A percentile compares a stretch with the other conserved stretches of the same genome.
phyloP scores from a whole-genome alignment of 1,284 basidiomycete genomes.

The Calocybe gambosa region DNA sequence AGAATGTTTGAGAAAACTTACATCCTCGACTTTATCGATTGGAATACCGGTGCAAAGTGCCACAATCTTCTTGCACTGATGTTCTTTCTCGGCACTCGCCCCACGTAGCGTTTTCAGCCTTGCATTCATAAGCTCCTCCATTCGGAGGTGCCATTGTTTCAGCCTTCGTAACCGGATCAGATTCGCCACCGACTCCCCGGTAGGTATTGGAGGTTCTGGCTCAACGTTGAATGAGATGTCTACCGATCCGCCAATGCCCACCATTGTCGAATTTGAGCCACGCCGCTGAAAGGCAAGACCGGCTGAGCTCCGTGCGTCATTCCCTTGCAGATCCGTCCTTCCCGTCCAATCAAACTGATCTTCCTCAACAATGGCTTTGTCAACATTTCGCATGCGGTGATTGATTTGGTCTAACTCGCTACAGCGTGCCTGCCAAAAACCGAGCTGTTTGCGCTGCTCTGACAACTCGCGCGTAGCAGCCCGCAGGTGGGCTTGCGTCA shows the following conservation, averaged over 20 bases:
- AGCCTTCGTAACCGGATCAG: conserved; percentile 70
- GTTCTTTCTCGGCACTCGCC: conserved; percentile 79
- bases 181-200: conserved; percentile 48
- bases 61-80: conserved; percentile 87
- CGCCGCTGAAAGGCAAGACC: conserved; percentile 61
- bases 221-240: conserved; percentile 61
- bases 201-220: conserved; percentile 62
- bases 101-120: conserved; percentile 70
- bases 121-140: conserved; percentile 68
- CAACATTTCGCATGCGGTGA: conserved; percentile 75
- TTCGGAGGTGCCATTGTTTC: conserved; percentile 76
- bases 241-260: conserved; percentile 42
- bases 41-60: conserved; percentile 85
- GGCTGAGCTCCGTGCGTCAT: conserved; percentile 37
- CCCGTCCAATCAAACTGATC: conserved; percentile 87
- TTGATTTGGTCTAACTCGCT: conserved; percentile 73
- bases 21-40: conserved; percentile 84
- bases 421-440: conserved; percentile 64
- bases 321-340: conserved; percentile 61
- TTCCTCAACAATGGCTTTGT: conserved; percentile 72
- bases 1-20: conserved; percentile 33
- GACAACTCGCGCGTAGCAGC: conserved; percentile 88
- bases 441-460: conserved; percentile 81
- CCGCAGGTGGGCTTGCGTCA: conserved; percentile 82
- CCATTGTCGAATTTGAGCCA: conserved; percentile 56